Evolutionary conservation across 306 rosid genomes (phyloP).

Genomic region (Benincasa hispida): DNA sequence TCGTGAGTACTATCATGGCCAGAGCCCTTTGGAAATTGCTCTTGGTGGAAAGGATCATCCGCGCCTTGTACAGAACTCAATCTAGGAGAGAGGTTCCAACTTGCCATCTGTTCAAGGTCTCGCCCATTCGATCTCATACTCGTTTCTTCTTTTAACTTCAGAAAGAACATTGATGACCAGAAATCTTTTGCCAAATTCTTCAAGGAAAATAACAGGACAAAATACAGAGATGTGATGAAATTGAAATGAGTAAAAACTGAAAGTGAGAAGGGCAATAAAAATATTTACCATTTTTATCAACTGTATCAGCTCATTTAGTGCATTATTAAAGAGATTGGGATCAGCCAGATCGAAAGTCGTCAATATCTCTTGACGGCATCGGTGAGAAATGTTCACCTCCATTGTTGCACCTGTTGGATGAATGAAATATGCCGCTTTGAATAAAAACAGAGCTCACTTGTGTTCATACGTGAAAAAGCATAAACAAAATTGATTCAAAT

Average conservation of each 20-base stretch:
- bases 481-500: background rate
- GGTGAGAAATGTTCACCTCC: constrained; percentile 93
- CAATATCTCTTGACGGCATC: constrained; percentile 74
- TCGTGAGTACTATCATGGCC: constrained; percentile 19
- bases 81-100: constrained; percentile 77
- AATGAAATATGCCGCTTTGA: background rate
- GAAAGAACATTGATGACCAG: constrained; percentile 85
- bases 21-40: constrained; percentile 36
- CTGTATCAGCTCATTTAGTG: constrained; percentile 59
- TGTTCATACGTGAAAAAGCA: background rate
- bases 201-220: constrained; percentile 7
- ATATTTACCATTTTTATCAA: constrained; percentile 60
- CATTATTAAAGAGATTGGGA: constrained; percentile 52
- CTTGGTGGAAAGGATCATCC: constrained; percentile 89
- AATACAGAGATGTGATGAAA: background rate
- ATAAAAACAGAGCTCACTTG: background rate
- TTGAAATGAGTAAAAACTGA: background rate
- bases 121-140: constrained; percentile 40
- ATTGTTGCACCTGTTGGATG: constrained; percentile 50
- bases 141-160: constrained; percentile 65
- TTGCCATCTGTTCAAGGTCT: constrained; percentile 50
- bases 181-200: constrained; percentile 76
- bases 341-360: constrained; percentile 59
- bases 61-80: constrained; percentile 66
- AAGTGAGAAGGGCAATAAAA: background rate